phyloP scores from a whole-genome alignment of 371 early-diverging fungal species.

The Rhizopus microsporus region DNA sequence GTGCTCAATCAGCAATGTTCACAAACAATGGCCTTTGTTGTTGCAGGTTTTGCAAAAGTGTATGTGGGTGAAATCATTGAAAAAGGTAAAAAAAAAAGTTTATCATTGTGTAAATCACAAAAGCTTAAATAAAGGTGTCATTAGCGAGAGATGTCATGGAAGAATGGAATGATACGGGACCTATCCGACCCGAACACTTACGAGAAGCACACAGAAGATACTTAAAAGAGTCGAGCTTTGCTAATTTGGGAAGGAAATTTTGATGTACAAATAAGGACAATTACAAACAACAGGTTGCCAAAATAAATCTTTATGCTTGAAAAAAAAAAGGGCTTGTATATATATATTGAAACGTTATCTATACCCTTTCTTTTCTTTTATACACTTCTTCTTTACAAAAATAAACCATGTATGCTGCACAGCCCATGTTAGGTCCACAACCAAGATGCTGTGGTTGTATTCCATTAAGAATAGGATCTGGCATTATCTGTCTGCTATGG shows the following conservation, averaged over 20 bases:
- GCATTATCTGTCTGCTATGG: constrained; percentile 32
- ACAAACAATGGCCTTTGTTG: constrained; percentile 86
- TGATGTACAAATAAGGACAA: constrained; percentile 1
- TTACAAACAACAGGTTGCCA: constrained; percentile 3
- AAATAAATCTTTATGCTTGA: not conserved
- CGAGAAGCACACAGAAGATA: constrained; percentile 90
- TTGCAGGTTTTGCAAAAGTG: constrained; percentile 94
- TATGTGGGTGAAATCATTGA: constrained; percentile 97
- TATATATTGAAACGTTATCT: too few relatives aligned
- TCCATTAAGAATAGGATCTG: constrained; percentile 28
- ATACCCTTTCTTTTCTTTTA: constrained; percentile 2
- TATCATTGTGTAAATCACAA: not conserved
- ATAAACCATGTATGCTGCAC: constrained; percentile 13
- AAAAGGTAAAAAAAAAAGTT: constrained; percentile 54
- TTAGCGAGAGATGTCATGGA: constrained; percentile 71
- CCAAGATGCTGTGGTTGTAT: constrained; percentile 30
- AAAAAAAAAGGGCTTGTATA: not conserved
- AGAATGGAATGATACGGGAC: constrained; percentile 68
- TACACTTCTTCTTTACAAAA: constrained; percentile 7
- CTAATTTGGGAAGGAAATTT: not conserved
- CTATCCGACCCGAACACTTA: constrained; percentile 82
- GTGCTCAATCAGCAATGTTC: constrained; percentile 85
- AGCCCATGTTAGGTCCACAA: constrained; percentile 8
- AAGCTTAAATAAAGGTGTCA: not conserved
- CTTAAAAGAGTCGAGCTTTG: constrained; percentile 28